Base-by-base conservation (phyloP, 2,329 filamentous ascomycete species). In the Colletotrichum tanaceti region DNA sequence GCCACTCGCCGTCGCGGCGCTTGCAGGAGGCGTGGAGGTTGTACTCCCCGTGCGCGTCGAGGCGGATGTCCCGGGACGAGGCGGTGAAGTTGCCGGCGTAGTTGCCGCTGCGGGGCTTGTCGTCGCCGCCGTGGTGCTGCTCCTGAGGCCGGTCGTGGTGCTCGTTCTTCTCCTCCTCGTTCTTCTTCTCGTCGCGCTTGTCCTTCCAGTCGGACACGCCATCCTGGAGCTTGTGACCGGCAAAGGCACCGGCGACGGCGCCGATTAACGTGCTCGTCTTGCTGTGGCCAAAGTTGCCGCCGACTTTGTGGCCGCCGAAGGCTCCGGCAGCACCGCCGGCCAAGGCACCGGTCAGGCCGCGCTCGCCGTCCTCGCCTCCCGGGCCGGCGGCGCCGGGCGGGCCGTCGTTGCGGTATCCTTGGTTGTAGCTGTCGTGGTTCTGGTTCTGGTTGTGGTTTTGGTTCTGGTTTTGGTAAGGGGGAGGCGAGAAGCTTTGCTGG, bases 181-280 rank as follows among this genome's bases (percentile, higher is more conserved):
- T 72, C 22, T 80, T 80, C 68, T 79, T 75, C 60, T 83, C 80
- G 66, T 82, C 75, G 32, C 77, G 77, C 39, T 77, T 75, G 65
- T 81, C 77, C 72, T 77, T 79, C 78, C 78, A 80, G 70, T 82
- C 80, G 4, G 73, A 73, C 3, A 77, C 77, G 9, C 75, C 78
- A 59, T 83, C 81, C 66, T 83, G 77, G 14, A 80, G 63, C 71
- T 83, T 81, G 73, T 81, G 79, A 3, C 81, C 81, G 3, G 79
- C 79, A 43, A 83, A 75, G 13, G 81, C 81, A 14, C 81, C 81
- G 5, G 75, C 80, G 7, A 83, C 62, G 7, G 77, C 80, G 11
- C 81, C 81, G n/a, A 83, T 71, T 9, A 82, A 61, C 35, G 77
- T 78, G 67, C 76, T 75, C 4, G 76, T 71, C 72, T 79, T 79